These are phyloP conservation scores for Venturia oleaginea DNA, from an alignment of 2,329 filamentous ascomycete species.

Conservation along the genomic window DNA sequence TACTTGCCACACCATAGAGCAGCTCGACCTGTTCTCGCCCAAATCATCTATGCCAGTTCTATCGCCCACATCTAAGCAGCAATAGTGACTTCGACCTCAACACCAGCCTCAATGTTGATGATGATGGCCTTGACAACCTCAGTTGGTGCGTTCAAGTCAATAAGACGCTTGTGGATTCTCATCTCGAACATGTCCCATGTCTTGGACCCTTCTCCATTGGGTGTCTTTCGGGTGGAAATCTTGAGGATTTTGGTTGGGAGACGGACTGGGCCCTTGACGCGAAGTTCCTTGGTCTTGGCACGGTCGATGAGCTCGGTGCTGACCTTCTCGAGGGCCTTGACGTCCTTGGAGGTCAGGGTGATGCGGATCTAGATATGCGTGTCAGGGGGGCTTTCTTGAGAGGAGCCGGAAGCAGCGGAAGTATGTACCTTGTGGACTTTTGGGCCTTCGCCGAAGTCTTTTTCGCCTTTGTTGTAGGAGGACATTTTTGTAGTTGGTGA, in stretches of 20 bases:
- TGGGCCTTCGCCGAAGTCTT: constrained; percentile 74
- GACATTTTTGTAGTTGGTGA: constrained; percentile 57
- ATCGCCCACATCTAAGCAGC: constrained; percentile 51
- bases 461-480: constrained; percentile 90
- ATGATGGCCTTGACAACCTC: constrained; percentile 97
- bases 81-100: constrained; percentile 89
- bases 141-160: constrained; percentile 94
- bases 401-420: neutral
- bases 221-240: constrained; percentile 97
- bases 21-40: neutral
- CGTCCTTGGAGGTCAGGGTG: constrained; percentile 86
- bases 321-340: constrained; percentile 82
- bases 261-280: constrained; percentile 96
- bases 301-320: constrained; percentile 66
- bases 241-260: constrained; percentile 95
- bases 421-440: constrained; percentile 9
- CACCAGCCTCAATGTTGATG: constrained; percentile 90
- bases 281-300: constrained; percentile 95
- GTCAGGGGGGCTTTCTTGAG: constrained; percentile 69
- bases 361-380: constrained; percentile 65
- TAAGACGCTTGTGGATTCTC: constrained; percentile 98
- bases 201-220: constrained; percentile 99
- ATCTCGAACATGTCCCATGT: constrained; percentile 99
- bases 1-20: neutral
- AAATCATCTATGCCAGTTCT: neutral